These are phyloP conservation scores for Catharanthus roseus DNA, from an alignment of 257 asterid species.

Conservation along the genomic window DNA sequence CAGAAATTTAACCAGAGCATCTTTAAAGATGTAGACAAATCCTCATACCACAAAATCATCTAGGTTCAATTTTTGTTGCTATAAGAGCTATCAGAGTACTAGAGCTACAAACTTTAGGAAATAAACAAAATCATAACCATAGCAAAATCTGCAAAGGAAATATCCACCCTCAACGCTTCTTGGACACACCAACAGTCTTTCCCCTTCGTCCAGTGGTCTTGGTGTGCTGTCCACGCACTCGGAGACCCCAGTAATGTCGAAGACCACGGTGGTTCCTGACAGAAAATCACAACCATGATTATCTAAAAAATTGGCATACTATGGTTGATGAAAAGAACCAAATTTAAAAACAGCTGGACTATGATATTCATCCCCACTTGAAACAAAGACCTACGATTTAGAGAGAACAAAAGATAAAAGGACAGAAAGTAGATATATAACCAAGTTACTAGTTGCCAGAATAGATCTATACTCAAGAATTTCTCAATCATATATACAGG, in stretches of 20 bases:
- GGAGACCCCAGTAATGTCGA: constrained; percentile 93
- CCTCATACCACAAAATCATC: constrained; percentile 16
- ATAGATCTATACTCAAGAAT: neutral
- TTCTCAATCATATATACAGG: neutral
- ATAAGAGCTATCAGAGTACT: neutral
- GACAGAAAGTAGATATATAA: neutral
- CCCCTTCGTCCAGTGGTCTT: constrained; percentile 94
- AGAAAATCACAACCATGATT: neutral
- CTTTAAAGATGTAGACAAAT: constrained; percentile 5
- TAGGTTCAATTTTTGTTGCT: constrained; percentile 4
- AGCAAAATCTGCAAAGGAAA: neutral
- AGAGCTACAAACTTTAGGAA: neutral
- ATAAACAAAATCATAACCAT: neutral
- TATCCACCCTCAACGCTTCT: constrained; percentile 53
- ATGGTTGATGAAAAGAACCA: neutral
- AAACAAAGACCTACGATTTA: neutral
- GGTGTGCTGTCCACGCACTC: constrained; percentile 97
- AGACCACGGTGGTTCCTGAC: constrained; percentile 88
- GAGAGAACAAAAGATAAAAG: neutral
- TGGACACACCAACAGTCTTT: constrained; percentile 94
- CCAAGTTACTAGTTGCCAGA: neutral
- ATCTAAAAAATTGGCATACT: neutral
- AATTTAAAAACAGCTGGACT: neutral
- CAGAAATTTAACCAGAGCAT: constrained; percentile 2
- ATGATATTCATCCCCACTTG: neutral